Base-by-base conservation (phyloP, 2,329 filamentous ascomycete species). In the Salinomyces thailandicus region DNA sequence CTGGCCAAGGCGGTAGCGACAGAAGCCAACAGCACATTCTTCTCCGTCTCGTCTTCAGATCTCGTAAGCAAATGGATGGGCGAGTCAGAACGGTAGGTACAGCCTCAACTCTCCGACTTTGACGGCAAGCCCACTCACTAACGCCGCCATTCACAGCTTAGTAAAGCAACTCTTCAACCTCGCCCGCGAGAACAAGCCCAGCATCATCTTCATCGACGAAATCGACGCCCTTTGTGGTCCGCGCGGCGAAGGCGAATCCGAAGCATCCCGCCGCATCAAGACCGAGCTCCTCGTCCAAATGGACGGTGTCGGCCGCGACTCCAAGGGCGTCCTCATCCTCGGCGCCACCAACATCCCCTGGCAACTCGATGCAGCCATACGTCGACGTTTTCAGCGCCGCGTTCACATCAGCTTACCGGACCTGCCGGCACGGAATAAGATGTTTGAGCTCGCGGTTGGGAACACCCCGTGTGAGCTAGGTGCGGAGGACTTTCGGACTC, bases 11-110 rank as follows among this genome's bases (percentile, higher is more conserved):
- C 91, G 2, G 89, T 98, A 34, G 91, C 91, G 36, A 98, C 91
- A 13, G 91, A 98, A 64, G 91, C 91, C 41, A 96, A 98, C 63
- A 95, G 87, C 63, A 96, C 91, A 3, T 98, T 98, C 60, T 98
- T 98, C 73, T 95, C 86, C 56, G 89, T 98, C 48, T 93, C 85
- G 64, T 93, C 85, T 71, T 93, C 85, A 57, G 91, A 98, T 60
- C 62, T 98, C 62, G 91, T 98, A 43, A 94, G 85, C 61, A 98
- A 98, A 60, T 98, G 91, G 91, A 98, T 98, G 91, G 91, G 91
- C 67, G 91, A 98, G 64, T 93, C 84, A 70, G 91, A 98, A 76
- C 77, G 86, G 85, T 93, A 67, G 33, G 70, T 51, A 28, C 18
- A 11, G 18, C n/a, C n/a, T n/a, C n/a, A n/a, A 31, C 17, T 31